Conservation (phyloP, 2,329 filamentous ascomycete species). For the Paecilomyces dactylethromorphus region DNA sequence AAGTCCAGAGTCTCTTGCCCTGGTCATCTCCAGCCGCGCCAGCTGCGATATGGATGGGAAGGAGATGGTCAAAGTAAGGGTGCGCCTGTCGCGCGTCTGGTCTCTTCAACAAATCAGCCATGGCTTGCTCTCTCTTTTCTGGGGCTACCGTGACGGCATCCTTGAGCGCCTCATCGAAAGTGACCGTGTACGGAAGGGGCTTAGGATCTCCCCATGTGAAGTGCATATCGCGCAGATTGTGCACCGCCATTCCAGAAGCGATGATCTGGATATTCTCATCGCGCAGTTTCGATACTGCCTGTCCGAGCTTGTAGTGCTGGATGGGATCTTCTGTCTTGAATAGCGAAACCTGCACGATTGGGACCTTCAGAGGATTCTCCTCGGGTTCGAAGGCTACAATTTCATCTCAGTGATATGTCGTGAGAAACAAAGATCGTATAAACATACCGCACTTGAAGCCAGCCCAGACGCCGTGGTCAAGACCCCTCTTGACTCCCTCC, state of each 20-base stretch:
- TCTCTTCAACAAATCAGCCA: slow-evolving; percentile 43
- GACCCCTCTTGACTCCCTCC: slow-evolving; percentile 54
- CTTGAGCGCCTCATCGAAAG: slow-evolving; percentile 63
- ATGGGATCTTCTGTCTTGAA: slow-evolving; percentile 59
- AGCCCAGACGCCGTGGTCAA: slow-evolving; percentile 72
- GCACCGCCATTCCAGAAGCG: slow-evolving; percentile 68
- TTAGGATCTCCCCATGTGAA: slow-evolving; percentile 38
- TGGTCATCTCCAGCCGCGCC: slow-evolving; percentile 48
- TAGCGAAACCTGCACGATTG: slow-evolving; percentile 66
- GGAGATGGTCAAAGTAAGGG: slow-evolving; percentile 57
- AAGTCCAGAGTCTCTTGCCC: slow-evolving; percentile 42
- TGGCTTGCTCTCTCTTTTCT: slow-evolving; percentile 35
- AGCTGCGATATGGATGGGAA: slow-evolving; percentile 54
- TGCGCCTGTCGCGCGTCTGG: slow-evolving; percentile 55
- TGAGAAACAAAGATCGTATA: not conserved
- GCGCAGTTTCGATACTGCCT: slow-evolving; percentile 58
- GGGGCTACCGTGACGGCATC: slow-evolving; percentile 51
- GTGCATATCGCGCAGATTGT: slow-evolving; percentile 56
- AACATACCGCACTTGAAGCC: slow-evolving; percentile 52
- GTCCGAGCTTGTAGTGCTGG: slow-evolving; percentile 61
- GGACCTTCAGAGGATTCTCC: slow-evolving; percentile 56
- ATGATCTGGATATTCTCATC: slow-evolving; percentile 64
- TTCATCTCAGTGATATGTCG: not conserved
- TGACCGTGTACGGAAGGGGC: slow-evolving; percentile 52
- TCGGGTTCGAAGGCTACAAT: slow-evolving; percentile 53